A percentile compares a stretch with the other conserved stretches of the same genome.
These are phyloP conservation scores for Boletus rubescentipes DNA, from an alignment of 768 basidiomycete species.

Conservation along the genomic window DNA sequence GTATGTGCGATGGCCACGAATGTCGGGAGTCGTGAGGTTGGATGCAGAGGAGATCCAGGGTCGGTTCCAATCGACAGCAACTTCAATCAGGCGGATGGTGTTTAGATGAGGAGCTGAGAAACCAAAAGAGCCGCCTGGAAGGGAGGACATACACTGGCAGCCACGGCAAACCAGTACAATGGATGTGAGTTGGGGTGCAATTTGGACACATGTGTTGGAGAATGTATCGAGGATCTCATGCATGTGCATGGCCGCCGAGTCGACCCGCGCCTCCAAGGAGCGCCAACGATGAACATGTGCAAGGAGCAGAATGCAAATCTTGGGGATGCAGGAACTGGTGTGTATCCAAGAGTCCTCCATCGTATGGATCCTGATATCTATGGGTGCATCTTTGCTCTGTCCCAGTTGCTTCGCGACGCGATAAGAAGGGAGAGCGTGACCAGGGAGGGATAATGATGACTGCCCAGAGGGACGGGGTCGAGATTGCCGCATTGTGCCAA, in stretches of 20 bases:
- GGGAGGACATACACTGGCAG: too few species aligned
- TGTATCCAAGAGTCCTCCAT: accelerated
- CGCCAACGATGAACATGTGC: background rate
- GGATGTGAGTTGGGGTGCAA: background rate
- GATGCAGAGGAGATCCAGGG: background rate
- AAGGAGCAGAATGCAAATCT: background rate
- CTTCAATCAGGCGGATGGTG: background rate
- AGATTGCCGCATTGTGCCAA: background rate
- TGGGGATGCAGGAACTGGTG: background rate
- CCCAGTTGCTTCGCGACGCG: background rate
- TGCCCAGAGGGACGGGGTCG: background rate
- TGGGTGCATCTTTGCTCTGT: background rate
- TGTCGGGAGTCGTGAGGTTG: background rate
- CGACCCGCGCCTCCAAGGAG: background rate
- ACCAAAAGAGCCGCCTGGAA: background rate
- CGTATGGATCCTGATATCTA: background rate
- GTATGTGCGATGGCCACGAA: too few species aligned
- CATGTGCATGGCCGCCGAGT: accelerated
- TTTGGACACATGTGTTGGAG: background rate
- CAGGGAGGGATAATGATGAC: background rate
- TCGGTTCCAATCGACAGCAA: background rate
- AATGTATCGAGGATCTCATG: background rate
- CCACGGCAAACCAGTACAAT: background rate
- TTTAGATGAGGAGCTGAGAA: background rate
- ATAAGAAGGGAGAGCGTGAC: background rate